Base-by-base conservation (phyloP, 192 early-diverging fungal genomes). In the Linnemannia zychae region DNA sequence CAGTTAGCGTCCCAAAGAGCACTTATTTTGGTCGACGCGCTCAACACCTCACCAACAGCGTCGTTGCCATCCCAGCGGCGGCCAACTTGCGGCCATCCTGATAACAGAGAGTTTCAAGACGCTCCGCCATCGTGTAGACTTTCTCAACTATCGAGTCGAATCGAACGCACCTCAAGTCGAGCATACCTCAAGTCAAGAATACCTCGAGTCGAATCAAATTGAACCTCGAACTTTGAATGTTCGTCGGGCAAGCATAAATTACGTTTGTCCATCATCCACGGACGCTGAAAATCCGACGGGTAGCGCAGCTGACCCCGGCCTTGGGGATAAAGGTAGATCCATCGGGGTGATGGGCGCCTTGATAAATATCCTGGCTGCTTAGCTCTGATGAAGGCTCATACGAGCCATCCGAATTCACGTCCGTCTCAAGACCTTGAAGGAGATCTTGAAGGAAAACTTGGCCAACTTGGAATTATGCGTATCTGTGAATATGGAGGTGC, bases 1-100 rank as follows among this genome's bases (percentile, higher is more conserved):
- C 70, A n/a, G 47, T 71, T 71, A 2, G 70, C 17, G 70, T 71
- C 70, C 70, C 70, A 71, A 71, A 71, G 70, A 50, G 70, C 70
- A 71, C 70, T 71, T 7, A 47, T 34, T 28, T 71, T 71, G 47
- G 70, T 71, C 47, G 50, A 49, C 70, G 70, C 70, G 17, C n/a
- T 49, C 70, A 71, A 71, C 47, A 71, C 70, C 70, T 71, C 70
- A 71, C 70, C 70, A 49, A 71, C 70, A 34, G 70, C 47, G 47
- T 71, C 70, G 16, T 71, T 47, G 24, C 70, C 70, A 71, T 71
- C 70, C 70, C 70, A 71, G 34, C 46, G 17, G 33, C 44, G 70
- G 70, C 70, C 2, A 71, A 47, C 24, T 71, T 71, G 46, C 47
- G 70, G 47, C 70, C 70, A 49, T 71, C 70, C 34, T 71, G 70